Evolutionary conservation across 2,329 filamentous ascomycete genomes (phyloP).

Genomic region (Trichophyton benhamiae): DNA sequence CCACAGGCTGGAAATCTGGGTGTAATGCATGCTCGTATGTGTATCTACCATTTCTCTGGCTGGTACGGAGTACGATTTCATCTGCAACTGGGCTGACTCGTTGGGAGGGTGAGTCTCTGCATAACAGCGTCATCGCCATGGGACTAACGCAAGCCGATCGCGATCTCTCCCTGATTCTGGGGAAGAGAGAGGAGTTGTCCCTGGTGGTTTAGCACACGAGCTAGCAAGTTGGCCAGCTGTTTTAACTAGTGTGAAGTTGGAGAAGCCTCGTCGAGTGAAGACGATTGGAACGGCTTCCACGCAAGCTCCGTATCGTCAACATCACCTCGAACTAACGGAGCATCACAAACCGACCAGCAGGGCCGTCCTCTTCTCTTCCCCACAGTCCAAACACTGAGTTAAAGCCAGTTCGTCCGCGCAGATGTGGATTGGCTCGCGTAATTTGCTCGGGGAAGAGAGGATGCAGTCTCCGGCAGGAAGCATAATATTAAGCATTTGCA

Average conservation of each 20-base stretch:
- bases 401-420: background rate
- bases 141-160: background rate
- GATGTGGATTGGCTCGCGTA: conserved; percentile 3
- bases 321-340: background rate
- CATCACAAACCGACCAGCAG: background rate
- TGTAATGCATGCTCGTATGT: background rate
- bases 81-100: conserved; percentile 1
- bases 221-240: too few relatives aligned
- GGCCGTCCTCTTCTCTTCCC: background rate
- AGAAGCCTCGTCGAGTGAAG: background rate
- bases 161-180: background rate
- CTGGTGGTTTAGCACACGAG: background rate
- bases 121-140: background rate
- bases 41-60: background rate
- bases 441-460: background rate
- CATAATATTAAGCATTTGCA: conserved; percentile 1
- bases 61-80: background rate
- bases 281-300: background rate
- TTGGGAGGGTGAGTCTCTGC: background rate
- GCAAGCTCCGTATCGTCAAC: background rate
- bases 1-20: background rate
- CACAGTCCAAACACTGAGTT: background rate
- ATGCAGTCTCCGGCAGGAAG: background rate
- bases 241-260: background rate
- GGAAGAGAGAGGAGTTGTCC: background rate